Evolutionary conservation across 352 stramenopile genomes (phyloP), one percentile per base, ranked within the genome.

Genomic region (Pythium aristosporum): DNA sequence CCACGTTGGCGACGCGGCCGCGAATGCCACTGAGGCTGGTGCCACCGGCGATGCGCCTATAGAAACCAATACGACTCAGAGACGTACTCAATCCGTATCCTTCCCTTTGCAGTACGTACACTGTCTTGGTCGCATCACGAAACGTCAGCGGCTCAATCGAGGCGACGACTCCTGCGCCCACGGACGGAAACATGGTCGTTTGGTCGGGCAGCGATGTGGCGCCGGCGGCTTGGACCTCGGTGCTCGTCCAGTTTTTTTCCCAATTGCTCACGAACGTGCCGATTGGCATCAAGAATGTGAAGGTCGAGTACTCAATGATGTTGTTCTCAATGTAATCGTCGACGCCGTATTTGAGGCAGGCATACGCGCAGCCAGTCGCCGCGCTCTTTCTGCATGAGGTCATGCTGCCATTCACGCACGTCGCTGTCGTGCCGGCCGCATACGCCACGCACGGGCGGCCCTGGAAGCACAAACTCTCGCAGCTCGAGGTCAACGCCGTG

Each of bases 261-360:
- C 63, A 83, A 23, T 75, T 75, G 61, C 75, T 85, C 66, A 76
- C 54, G 20, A 61, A 69, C 13, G 10, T 48, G 21, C 77, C 79
- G 39, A 88, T 87, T n/a, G 80, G 77, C 46, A 89, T 75, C 41
- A 87, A 68, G 39, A 89, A 88, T 2, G 71, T 75, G 53, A 87
- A 87, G 25, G 65, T 42, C 5, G 65, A 75, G 56, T 77, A 88
- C 36, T 82, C 69, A 9, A 87, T 64, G 16, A 80, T 64, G 28
- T 74, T 79, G 57, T 76, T 76, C 30, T 64, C 67, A 13, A 74
- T 71, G 54, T 76, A 78, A 68, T 89, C 78, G 36, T 65, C 67
- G 3, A 60, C 28, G 7, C 66, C 53, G 58, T 84, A 68, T 56
- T 69, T 63, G 57, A 87, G 84, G 46, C 82, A 91, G 57, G 82